Evolutionary conservation across 1,284 basidiomycete species (phyloP).

Genomic region (Naganishia sp.): DNA sequence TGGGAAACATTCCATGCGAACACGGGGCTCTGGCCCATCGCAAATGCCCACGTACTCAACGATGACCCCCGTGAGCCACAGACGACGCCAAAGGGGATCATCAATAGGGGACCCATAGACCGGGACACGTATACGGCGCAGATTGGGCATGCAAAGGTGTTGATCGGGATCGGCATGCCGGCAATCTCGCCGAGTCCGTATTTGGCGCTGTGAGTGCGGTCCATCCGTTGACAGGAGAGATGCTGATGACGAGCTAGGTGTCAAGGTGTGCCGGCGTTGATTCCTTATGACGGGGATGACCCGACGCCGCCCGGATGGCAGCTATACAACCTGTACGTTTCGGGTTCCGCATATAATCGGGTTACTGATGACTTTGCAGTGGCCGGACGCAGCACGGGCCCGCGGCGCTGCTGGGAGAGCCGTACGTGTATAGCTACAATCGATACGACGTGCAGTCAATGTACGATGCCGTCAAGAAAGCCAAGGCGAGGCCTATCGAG

Average conservation of each 20-base stretch:
- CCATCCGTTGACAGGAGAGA: neutral
- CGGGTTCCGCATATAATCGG: neutral
- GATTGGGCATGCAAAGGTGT: conserved; percentile 15
- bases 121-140: conserved; percentile 5
- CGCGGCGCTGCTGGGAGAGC: conserved; percentile 1
- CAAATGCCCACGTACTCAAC: conserved; percentile 9
- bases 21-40: conserved; percentile 15
- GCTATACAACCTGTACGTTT: conserved; percentile 10
- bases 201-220: conserved; percentile 12
- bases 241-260: conserved; percentile 3
- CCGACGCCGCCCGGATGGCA: conserved; percentile 7
- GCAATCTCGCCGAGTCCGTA: conserved; percentile 22
- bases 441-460: conserved; percentile 5
- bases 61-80: neutral
- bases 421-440: conserved; percentile 24
- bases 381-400: conserved; percentile 13
- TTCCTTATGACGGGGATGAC: conserved; percentile 18
- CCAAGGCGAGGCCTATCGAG: conserved; percentile 8
- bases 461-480: conserved; percentile 12
- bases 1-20: conserved; percentile 1
- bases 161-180: conserved; percentile 14
- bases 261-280: conserved; percentile 21
- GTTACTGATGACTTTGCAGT: neutral
- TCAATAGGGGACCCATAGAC: neutral
- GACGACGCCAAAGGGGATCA: conserved; percentile 1